phyloP scores from a whole-genome alignment of 2,329 filamentous ascomycete genomes.

The Scedosporium aurantiacum region DNA sequence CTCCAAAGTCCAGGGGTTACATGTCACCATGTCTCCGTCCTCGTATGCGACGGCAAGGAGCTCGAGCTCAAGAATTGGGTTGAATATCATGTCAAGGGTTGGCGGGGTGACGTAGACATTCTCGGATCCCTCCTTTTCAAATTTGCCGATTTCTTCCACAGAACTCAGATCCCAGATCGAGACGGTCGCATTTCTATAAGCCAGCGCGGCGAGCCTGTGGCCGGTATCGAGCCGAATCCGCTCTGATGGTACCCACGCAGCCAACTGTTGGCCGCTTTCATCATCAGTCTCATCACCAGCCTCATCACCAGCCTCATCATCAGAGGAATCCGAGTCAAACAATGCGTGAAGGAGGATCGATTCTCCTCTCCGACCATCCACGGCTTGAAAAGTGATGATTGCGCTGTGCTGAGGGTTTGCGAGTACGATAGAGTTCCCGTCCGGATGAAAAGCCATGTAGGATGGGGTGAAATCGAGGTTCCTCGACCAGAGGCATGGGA shows the following conservation, averaged over 20 bases:
- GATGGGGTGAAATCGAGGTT: background rate
- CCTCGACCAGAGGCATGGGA: background rate
- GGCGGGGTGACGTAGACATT: conserved; percentile 3
- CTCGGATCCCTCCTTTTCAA: conserved; percentile 11
- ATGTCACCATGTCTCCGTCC: conserved; percentile 12
- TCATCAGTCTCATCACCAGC: too few relatives aligned
- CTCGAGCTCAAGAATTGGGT: conserved; percentile 11
- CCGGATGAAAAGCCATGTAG: background rate
- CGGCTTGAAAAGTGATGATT: background rate
- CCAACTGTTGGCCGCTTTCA: background rate
- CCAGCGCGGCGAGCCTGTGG: background rate
- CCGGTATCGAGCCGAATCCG: background rate
- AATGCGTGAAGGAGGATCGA: background rate
- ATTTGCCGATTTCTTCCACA: background rate
- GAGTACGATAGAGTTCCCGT: background rate
- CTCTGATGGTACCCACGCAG: background rate
- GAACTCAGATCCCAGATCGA: background rate
- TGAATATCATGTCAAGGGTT: conserved; percentile 9
- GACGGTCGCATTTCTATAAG: background rate
- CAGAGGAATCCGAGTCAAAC: background rate
- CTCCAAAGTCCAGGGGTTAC: conserved; percentile 12
- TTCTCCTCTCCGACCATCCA: background rate
- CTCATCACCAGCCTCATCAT: too few relatives aligned
- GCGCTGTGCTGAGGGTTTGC: background rate
- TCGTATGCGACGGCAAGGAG: conserved; percentile 13